A percentile compares a stretch with the other conserved stretches of the same genome.
phyloP scores from a whole-genome alignment of 257 asterid species.

The Striga asiatica region DNA sequence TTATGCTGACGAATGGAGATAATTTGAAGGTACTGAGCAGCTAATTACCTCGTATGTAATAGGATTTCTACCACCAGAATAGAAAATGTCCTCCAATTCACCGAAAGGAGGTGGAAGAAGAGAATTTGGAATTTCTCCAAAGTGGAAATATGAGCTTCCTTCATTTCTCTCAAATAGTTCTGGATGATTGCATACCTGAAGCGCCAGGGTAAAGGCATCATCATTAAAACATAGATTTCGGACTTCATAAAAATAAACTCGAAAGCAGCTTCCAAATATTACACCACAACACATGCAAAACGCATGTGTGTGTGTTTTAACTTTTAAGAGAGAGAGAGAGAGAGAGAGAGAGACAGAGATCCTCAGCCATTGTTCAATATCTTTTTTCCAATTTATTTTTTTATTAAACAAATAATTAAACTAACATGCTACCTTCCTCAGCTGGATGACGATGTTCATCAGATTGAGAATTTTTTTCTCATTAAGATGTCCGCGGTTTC shows the following conservation, averaged over 20 bases:
- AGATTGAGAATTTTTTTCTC: slow-evolving; percentile 87
- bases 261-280: too few species aligned
- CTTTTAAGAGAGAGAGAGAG: too few species aligned
- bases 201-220: slow-evolving; percentile 11
- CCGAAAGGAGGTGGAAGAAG: slow-evolving; percentile 91
- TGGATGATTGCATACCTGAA: slow-evolving; percentile 97
- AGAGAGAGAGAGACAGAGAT: too few species aligned
- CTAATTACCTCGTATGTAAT: slow-evolving; percentile 59
- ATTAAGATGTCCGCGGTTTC: slow-evolving; percentile 87
- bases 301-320: too few species aligned
- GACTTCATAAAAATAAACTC: not conserved
- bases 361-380: too few species aligned
- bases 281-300: too few species aligned
- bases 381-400: not conserved
- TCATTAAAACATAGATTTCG: not conserved
- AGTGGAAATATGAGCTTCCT: slow-evolving; percentile 78
- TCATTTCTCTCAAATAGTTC: slow-evolving; percentile 98
- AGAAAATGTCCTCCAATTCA: slow-evolving; percentile 70
- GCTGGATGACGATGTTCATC: slow-evolving; percentile 98
- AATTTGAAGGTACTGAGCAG: not conserved
- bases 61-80: slow-evolving; percentile 79
- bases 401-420: too few species aligned
- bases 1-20: not conserved
- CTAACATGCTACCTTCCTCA: slow-evolving; percentile 66
- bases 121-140: slow-evolving; percentile 71